Evolutionary conservation across 805 yeast species (phyloP), one percentile per base, ranked within the genome.

Genomic region (Lipomyces orientalis): DNA sequence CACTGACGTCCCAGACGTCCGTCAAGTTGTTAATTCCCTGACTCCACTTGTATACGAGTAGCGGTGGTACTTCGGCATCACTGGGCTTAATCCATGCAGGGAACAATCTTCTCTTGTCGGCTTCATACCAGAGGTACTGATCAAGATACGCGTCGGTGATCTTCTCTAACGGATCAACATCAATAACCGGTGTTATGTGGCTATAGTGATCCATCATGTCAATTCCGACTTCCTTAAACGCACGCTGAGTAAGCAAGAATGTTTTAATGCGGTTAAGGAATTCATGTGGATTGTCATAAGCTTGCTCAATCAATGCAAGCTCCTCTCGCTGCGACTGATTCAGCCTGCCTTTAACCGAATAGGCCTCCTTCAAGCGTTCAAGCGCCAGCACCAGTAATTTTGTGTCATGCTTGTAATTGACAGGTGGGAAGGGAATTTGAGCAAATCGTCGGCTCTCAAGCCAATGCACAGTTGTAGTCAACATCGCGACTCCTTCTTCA

Each of bases 31-130:
- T 94, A 58, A 95, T 83, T 14, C 97, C 97, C 74, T 91, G 96
- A 74, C 92, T 88, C 97, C 97, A 95, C 76, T 93, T 94, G 79
- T 94, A 93, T 0, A 90, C 97, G 68, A 94, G 81, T 39, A 93
- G 78, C 0, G 97, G 99, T 0, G 98, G 97, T 29, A 95, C 89
- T 78, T 95, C 99, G 35, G 90, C 85, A 74, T 95, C 99, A 72
- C 90, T 87, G 8, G 99, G 99, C 76, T 95, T 95, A 52, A 95
- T 84, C 99, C 99, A 95, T 76, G 88, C 89, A 3, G 99, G 99
- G 79, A 95, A 95, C 34, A 95, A 79, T 7, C 88, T 86, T 67
- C 97, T 80, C 76, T 90, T 88, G 64, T 91, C 97, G 9, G 95
- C 94, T 76, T 95, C 98, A 78, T 90, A 94, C 97, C 98, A 95